Conservation (phyloP, 1,284 basidiomycete genomes). For the Vanrija sp. region DNA sequence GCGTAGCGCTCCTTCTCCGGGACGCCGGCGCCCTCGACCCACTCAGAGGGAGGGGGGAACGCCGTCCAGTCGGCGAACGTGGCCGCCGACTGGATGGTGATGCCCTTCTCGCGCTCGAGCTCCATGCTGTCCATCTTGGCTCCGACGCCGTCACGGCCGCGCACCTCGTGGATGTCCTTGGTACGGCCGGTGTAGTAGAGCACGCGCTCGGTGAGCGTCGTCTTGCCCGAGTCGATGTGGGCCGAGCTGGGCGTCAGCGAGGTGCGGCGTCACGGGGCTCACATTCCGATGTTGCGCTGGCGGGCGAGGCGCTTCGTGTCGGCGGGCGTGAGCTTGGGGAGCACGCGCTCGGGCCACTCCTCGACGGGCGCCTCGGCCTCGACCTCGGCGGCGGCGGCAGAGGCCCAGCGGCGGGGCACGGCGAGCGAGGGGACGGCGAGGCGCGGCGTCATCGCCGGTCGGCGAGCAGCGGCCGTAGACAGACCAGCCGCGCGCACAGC, state of each 20-base stretch:
- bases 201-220: conserved; percentile 92
- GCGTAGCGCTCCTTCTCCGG: conserved; percentile 72
- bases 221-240: conserved; percentile 97
- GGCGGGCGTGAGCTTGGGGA: conserved; percentile 36
- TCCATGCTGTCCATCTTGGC: conserved; percentile 99
- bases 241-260: conserved; percentile 56
- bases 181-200: conserved; percentile 96
- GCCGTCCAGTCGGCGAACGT: conserved; percentile 97
- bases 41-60: conserved; percentile 50
- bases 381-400: conserved; percentile 19
- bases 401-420: conserved; percentile 19
- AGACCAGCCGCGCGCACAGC: neutral
- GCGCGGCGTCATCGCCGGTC: neutral
- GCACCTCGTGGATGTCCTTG: conserved; percentile 93
- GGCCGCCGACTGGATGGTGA: conserved; percentile 97
- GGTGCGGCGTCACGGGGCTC: conserved; percentile 4
- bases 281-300: conserved; percentile 51
- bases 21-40: conserved; percentile 43
- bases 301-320: conserved; percentile 39
- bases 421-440: neutral
- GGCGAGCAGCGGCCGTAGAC: neutral
- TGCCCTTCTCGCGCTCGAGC: conserved; percentile 96
- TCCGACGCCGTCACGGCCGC: conserved; percentile 90
- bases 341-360: conserved; percentile 39
- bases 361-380: conserved; percentile 19